Percentiles rank a stretch among this genome's conserved stretches.
phyloP scores from a whole-genome alignment of 2,329 filamentous ascomycete species.

The Cordyceps fumosorosea region DNA sequence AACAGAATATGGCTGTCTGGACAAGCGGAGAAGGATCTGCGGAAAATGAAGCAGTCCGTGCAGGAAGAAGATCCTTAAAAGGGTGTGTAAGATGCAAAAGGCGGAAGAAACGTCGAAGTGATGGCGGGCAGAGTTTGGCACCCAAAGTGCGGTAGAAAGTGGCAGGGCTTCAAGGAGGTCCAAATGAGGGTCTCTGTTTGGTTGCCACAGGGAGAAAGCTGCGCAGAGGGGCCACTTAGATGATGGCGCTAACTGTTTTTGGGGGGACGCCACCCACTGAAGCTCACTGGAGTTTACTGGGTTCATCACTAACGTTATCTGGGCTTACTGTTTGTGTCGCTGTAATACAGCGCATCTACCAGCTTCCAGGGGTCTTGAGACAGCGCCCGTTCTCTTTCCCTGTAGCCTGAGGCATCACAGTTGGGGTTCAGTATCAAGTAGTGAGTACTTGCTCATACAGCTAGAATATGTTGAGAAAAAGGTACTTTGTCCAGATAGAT shows the following conservation, averaged over 20 bases:
- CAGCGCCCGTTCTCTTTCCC: neutral
- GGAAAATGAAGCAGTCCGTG: conserved; percentile 3
- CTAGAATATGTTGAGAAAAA: neutral
- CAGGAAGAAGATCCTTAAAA: neutral
- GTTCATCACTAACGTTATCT: neutral
- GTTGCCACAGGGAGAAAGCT: conserved; percentile 13
- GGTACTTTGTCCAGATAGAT: neutral
- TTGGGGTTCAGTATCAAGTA: neutral
- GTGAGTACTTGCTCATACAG: neutral
- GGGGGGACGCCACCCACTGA: neutral
- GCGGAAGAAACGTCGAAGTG: neutral
- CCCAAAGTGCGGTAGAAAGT: conserved; percentile 12
- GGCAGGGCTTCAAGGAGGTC: conserved; percentile 1
- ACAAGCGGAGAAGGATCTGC: conserved; percentile 4
- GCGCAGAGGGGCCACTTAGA: neutral
- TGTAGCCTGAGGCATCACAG: conserved; percentile 7
- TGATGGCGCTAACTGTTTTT: conserved; percentile 1
- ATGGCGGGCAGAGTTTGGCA: conserved; percentile 11
- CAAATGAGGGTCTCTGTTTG: conserved; percentile 11
- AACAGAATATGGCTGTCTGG: neutral
- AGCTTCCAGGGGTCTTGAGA: neutral
- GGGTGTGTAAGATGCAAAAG: conserved; percentile 10
- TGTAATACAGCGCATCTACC: neutral
- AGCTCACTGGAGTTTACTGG: neutral
- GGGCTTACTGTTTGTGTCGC: neutral